Base-by-base conservation (phyloP, 768 basidiomycete genomes). In the Termitomyces sp. region DNA sequence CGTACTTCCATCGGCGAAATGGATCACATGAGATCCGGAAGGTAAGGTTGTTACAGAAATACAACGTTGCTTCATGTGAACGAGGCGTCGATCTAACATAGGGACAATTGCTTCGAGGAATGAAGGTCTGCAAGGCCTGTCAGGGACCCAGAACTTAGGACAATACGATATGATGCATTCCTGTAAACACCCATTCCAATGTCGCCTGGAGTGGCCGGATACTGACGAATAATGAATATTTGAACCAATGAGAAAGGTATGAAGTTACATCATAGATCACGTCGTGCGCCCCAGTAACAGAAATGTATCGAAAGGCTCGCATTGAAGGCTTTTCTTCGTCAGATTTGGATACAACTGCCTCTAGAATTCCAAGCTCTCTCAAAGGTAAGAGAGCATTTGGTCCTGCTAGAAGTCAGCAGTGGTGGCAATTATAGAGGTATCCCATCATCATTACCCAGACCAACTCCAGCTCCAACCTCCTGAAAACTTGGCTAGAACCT, bases 401-500 rank as follows among this genome's bases (percentile, higher is more conserved):
- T 2, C 80, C 79, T 81, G 40, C 14, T 19, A 8, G 35, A 40
- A 22, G 30, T 54, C 44, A 56, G 35, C 17, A 9, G 26, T 8
- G 6, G 40, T 24, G 11, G 4, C 5, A 37, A 22, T 38, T 5
- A 32, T 30, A 42, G 5, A 24, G 22, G 26, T 49, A 50, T 5
- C 12, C 51, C 65, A 3, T 32, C n/a, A 42, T 42, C 2, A 37
- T 42, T 52, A 78, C 80, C 80, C 22, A 83, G 58, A n/a, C 72
- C 76, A 40, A 84, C 74, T 15, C 79, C 80, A 14, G 80, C 80
- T 12, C 82, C 81, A 35, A 81, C 71, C 64, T 82, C 79, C 24
- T 70, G 74, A 55, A 79, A 81, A 52, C 71, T 69, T 17, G 72
- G 62, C 80, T 82, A 60, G 1, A 55, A 41, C 45, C 1, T 40